Conservation (phyloP, 352 stramenopile species). For the Phytopythium vexans region DNA sequence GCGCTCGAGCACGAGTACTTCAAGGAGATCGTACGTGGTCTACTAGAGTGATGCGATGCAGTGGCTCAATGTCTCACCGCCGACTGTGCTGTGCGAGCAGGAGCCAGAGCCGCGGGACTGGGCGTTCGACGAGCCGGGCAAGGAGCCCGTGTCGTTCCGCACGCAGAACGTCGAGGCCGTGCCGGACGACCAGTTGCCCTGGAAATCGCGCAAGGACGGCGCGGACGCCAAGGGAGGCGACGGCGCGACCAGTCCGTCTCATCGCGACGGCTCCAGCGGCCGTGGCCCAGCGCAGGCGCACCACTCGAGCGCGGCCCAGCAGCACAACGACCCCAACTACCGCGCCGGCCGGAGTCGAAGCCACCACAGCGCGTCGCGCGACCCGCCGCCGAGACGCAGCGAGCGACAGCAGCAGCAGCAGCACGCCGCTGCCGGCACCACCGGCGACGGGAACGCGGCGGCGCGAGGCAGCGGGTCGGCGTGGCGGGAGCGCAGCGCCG, state of each 20-base stretch:
- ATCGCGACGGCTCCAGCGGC: slow-evolving; percentile 23
- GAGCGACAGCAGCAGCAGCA: slow-evolving; percentile 23
- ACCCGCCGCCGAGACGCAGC: slow-evolving; percentile 35
- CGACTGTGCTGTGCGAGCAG: slow-evolving; percentile 20
- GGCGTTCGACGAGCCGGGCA: slow-evolving; percentile 84
- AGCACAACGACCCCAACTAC: slow-evolving; percentile 34
- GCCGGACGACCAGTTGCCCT: slow-evolving; percentile 65
- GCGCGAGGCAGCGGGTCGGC: slow-evolving; percentile 4
- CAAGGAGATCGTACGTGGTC: slow-evolving; percentile 69
- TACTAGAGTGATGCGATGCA: slow-evolving; percentile 1
- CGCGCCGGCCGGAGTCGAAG: slow-evolving; percentile 40
- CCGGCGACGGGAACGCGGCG: not conserved
- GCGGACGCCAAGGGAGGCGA: slow-evolving; percentile 19
- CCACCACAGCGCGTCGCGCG: slow-evolving; percentile 43
- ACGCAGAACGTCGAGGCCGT: slow-evolving; percentile 80
- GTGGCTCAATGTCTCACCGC: not conserved
- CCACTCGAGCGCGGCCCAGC: slow-evolving; percentile 7
- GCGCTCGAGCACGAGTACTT: slow-evolving; percentile 94
- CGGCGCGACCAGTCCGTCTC: not conserved
- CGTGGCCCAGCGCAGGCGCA: slow-evolving; percentile 4
- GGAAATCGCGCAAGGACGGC: slow-evolving; percentile 62
- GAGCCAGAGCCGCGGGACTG: slow-evolving; percentile 84
- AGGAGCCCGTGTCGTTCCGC: slow-evolving; percentile 83
- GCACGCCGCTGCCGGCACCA: slow-evolving; percentile 5
- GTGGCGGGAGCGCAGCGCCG: slow-evolving; percentile 47